Base-by-base conservation (phyloP, 148 eudicot species). In the Camellia granthamiana region DNA sequence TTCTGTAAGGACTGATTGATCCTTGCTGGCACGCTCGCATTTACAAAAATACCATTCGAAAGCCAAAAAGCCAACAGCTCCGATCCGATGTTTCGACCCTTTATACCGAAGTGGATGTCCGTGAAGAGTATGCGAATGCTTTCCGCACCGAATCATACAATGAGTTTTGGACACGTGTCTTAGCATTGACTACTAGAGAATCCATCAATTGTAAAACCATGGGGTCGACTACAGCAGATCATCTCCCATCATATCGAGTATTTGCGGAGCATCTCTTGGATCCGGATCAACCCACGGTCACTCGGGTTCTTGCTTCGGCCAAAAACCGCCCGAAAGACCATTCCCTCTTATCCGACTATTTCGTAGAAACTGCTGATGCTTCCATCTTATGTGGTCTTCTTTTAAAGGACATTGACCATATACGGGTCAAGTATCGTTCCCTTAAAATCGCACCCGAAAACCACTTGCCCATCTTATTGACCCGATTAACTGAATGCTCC, bases 41-140 rank as follows among this genome's bases (percentile, higher is more conserved):
- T n/a, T n/a, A n/a, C n/a, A n/a, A n/a, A n/a, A n/a, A n/a, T n/a
- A n/a, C n/a, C n/a, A n/a, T n/a, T n/a, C n/a, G n/a, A n/a, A n/a
- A n/a, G n/a, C n/a, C n/a, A n/a, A n/a, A n/a, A n/a, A n/a, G n/a
- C n/a, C n/a, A n/a, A n/a, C n/a, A n/a, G n/a, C n/a, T 78, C 61
- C 76, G 55, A 69, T 15, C 55, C 11, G 76, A 83, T 23, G 41
- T 71, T 5, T 67, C 78, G 10, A 78, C 52, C 18, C 51, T 47
- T n/a, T 18, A 58, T 0, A 43, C 63, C 21, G 79, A 69, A 8
- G 79, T 91, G 75, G 97, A 93, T 69, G 84, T 96, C 8, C 82
- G 88, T 71, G 99, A 96, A 90, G 99, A 95, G 80, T 96, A 96
- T 49, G 99, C 98, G 0, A 92, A 93, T 42, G 95, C 99, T 12